phyloP scores from a whole-genome alignment of 2,329 filamentous ascomycete species.

The Lachnellula arida region DNA sequence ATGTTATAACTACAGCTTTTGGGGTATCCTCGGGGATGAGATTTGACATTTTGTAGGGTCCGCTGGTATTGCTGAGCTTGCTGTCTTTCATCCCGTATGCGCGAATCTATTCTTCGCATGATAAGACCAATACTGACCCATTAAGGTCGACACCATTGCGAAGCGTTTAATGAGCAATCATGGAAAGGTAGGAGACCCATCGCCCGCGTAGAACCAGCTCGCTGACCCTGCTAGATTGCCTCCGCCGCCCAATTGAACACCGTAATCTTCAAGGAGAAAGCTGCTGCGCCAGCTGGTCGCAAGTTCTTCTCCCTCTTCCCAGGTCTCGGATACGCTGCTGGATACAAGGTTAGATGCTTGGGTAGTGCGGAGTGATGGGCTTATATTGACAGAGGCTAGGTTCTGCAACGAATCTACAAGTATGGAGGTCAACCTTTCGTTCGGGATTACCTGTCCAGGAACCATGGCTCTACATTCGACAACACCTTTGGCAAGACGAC shows the following conservation, averaged over 20 bases:
- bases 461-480: slow-evolving; percentile 84
- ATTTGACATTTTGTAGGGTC: slow-evolving; percentile 54
- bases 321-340: slow-evolving; percentile 92
- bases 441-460: slow-evolving; percentile 75
- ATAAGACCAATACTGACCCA: slow-evolving; percentile 26
- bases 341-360: slow-evolving; percentile 71
- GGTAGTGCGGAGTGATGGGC: neutral
- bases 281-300: slow-evolving; percentile 59
- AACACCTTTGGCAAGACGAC: slow-evolving; percentile 90
- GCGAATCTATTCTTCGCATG: slow-evolving; percentile 2
- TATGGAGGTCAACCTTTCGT: slow-evolving; percentile 96
- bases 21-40: neutral
- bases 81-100: slow-evolving; percentile 83
- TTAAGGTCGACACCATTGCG: slow-evolving; percentile 90
- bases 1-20: slow-evolving; percentile 27
- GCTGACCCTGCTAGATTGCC: slow-evolving; percentile 43
- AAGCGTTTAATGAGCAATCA: slow-evolving; percentile 99
- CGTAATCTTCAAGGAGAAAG: slow-evolving; percentile 92
- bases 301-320: slow-evolving; percentile 98
- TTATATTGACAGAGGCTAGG: slow-evolving; percentile 36
- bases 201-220: neutral
- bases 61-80: slow-evolving; percentile 87
- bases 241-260: slow-evolving; percentile 66
- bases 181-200: slow-evolving; percentile 50
- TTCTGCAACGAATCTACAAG: slow-evolving; percentile 96